Base-by-base conservation (phyloP, 1,139 yeast genomes). In the Blastobotrys elegans region DNA sequence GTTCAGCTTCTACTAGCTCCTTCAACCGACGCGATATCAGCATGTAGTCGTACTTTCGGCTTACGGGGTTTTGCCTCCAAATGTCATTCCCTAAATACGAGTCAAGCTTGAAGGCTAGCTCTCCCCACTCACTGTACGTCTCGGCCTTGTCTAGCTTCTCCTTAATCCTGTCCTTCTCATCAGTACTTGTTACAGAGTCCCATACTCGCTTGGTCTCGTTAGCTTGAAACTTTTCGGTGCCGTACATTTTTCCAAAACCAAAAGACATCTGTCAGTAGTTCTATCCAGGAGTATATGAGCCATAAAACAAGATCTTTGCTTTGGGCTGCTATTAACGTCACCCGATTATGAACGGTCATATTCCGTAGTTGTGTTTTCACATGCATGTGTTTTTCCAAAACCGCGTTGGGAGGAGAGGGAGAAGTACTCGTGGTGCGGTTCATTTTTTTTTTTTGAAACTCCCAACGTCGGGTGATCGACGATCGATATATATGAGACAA, bases 21-120 rank as follows among this genome's bases (percentile, higher is more conserved):
- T 80, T 77, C 49, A 84, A 71, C 45, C 97, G 73, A 49, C 86
- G 89, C 42, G 87, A 77, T 2, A 92, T 87, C 36, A 92, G 73
- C 35, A 81, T 73, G 64, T 87, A 92, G 65, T 92, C 98, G 61
- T 89, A 92, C 57, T 85, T 82, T 50, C 78, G 77, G 43, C 94
- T 83, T 17, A 82, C 80, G 53, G 92, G 88, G 60, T 89, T 87
- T 55, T 88, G 88, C 52, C 97, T 73, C 96, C 73, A 69, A 13
- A 67, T 53, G 46, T 68, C 72, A 50, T 68, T 67, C 16, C 69
- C 68, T 26, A 64, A 54, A 1, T 55, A 42, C 3, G 61, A 55
- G 47, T 68, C 72, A 24, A 68, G 60, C 47, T 57, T 50, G 46
- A 59, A 57, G 2, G 71, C 71, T 4, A 57, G 51, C 13, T 53